Evolutionary conservation across 495 filamentous ascomycete genomes (phyloP).

Genomic region (Penicillium antarcticum): DNA sequence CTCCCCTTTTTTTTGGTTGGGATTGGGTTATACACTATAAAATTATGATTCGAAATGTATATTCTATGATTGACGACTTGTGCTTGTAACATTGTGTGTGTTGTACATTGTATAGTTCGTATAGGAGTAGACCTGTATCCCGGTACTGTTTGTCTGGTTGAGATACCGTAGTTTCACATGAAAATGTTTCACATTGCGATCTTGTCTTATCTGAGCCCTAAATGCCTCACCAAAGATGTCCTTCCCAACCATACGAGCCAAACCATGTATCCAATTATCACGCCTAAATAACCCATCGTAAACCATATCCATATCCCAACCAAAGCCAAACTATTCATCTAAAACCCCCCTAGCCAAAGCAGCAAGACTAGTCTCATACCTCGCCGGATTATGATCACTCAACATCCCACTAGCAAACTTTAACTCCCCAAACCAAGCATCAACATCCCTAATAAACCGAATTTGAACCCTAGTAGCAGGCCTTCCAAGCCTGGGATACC

Average conservation of each 20-base stretch:
- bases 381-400: constrained; percentile 70
- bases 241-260: neutral
- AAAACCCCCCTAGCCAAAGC: constrained; percentile 53
- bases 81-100: no score
- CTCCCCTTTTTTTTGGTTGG: constrained; percentile 1
- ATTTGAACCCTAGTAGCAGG: constrained; percentile 64
- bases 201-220: neutral
- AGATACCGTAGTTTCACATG: neutral
- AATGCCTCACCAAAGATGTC: neutral
- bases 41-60: constrained; percentile 7
- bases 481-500: constrained; percentile 48
- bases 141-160: no score
- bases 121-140: no score
- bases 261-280: neutral
- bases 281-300: neutral
- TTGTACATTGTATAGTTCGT: no score
- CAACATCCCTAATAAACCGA: constrained; percentile 63
- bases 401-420: constrained; percentile 71
- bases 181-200: no score
- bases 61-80: constrained; percentile 1
- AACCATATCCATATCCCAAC: neutral
- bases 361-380: constrained; percentile 63
- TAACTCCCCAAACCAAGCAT: constrained; percentile 65
- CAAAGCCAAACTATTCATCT: constrained; percentile 29
- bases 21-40: constrained; percentile 6